Evolutionary conservation across 176 grass and related monocot genomes (phyloP), one percentile per base, ranked within the genome.

Genomic region (Coix lacrymajobi): DNA sequence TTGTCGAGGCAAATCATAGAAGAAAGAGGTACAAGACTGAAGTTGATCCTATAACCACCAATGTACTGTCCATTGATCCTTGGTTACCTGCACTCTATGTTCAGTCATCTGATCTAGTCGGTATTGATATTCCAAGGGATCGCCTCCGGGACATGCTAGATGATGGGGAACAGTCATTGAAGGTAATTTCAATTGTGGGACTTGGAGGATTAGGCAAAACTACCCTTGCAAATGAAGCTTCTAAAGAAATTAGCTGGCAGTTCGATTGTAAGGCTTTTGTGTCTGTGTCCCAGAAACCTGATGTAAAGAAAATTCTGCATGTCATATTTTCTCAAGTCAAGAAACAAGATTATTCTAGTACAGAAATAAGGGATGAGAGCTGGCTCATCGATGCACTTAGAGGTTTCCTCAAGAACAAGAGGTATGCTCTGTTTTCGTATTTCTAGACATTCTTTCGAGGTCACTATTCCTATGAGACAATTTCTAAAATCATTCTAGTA

Each of bases 121-220:
- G 79, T 38, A 71, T 81, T 38, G 64, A 81, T 57, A 9, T 16
- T 25, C 65, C 78, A 8, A 54, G 31, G 46, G 22, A 57, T 2
- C 11, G 39, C 1, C 31, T 69, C 12, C 56, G 39, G 2, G 56
- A 40, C 6, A 29, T 81, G 43, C 22, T 81, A 20, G 31, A 38
- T 20, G 78, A 69, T 29, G 78, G 31, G 7, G 45, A 69, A 22
- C 19, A 28, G 8, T 9, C 13, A 11, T 15, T 81, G 13, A 81
- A 81, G 45, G 78, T 81, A 9, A 26, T 77, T 19, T 77, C 75
- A 41, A 41, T 77, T 77, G 69, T n/a, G n/a, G n/a, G n/a, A n/a
- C n/a, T n/a, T n/a, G n/a, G n/a, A n/a, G n/a, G n/a, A n/a, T n/a
- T n/a, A 38, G 78, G 78, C 0, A 69, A 81, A 22, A 81, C 64